Base-by-base conservation (phyloP, 805 yeast genomes). In the Saccharomycopsis sp. region DNA sequence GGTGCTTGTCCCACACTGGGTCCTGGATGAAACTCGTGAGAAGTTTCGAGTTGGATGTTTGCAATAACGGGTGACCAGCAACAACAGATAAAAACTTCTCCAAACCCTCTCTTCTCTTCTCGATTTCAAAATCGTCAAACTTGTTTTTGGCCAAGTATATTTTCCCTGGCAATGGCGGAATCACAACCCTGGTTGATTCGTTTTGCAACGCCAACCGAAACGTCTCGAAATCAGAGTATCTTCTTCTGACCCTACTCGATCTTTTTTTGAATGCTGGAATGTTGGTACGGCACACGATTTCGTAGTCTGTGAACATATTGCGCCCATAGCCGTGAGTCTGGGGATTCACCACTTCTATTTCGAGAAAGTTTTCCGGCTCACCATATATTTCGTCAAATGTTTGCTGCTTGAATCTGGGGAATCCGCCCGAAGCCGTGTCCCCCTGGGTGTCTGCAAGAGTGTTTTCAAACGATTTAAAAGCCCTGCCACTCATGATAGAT, bases 121-220 rank as follows among this genome's bases (percentile, higher is more conserved):
- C 96, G 57, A 94, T 91, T 59, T 86, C 84, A 50, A 87, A 84
- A 60, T 89, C 94, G 60, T 83, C 82, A 70, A 91, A 91, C 61
- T 92, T 78, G 69, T 87, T 86, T 60, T 80, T 82, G 24, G 79
- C 74, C 54, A 84, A 70, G 56, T 82, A 73, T 44, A 88, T 85
- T 69, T 92, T 94, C n/a, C 96, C 97, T 0, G 99, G 99, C 52
- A 92, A 76, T 51, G 83, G 79, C 1, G 98, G 98, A 29, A 94
- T 84, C 40, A 87, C 79, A 16, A 94, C 97, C 52, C 89, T 75
- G 2, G 89, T 79, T 44, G 87, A 76, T 67, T 92, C 97, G 56
- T 80, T 79, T 64, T 87, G 89, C 50, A 92, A 72, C 40, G 87
- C 79, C 58, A 81, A 84, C 61, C 89, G 78, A 67, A 92, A 89